Evolutionary conservation across 208 protist genomes (phyloP).

Genomic region (Trypanosoma scelopori): DNA sequence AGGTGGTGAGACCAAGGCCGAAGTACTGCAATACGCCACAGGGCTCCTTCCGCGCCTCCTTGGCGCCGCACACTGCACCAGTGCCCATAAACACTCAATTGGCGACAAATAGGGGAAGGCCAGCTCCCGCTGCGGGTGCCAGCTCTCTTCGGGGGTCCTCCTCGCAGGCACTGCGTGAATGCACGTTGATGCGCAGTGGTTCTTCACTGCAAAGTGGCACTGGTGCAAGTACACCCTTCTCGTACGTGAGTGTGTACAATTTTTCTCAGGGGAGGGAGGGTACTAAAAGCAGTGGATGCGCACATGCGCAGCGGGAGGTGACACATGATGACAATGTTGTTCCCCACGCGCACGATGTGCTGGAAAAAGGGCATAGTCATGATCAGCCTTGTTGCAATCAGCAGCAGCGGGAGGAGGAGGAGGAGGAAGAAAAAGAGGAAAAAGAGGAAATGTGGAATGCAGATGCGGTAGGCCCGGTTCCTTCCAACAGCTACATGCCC

Average conservation of each 20-base stretch:
- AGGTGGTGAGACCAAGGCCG: slow-evolving; percentile 6
- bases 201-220: not conserved
- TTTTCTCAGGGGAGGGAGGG: not conserved
- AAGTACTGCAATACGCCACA: not conserved
- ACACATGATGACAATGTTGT: not conserved
- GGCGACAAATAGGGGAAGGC: not conserved
- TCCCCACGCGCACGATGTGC: not conserved
- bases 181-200: not conserved
- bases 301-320: not conserved
- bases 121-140: not conserved
- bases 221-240: not conserved
- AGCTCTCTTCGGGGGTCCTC: not conserved
- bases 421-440: no score
- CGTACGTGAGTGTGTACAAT: slow-evolving; percentile 14
- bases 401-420: no score
- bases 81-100: not conserved
- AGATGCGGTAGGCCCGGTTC: not conserved
- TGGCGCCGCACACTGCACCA: not conserved
- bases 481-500: not conserved
- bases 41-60: not conserved
- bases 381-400: not conserved
- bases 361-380: not conserved
- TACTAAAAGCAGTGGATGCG: not conserved
- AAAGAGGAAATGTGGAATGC: not conserved
- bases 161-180: no score